Conservation (phyloP, 2,329 filamentous ascomycete species). For the Epichloe elymi region DNA sequence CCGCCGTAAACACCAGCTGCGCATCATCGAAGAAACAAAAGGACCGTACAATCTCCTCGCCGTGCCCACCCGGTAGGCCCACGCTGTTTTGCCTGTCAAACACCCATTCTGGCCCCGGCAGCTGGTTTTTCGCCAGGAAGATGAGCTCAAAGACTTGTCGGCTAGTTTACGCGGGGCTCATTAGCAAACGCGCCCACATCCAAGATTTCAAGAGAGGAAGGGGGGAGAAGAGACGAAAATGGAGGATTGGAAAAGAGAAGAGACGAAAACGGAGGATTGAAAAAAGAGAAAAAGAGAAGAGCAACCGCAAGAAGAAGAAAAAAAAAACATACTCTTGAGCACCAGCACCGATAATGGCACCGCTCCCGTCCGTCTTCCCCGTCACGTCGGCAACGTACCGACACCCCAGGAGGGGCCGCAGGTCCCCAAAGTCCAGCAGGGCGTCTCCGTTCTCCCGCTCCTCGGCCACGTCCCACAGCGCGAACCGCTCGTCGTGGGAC, state of each 20-base stretch:
- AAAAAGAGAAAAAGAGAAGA: neutral
- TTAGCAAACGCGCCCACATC: no score
- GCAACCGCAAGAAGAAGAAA: conserved; percentile 16
- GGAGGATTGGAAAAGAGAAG: neutral
- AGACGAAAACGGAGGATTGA: no score
- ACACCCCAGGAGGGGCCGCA: conserved; percentile 50
- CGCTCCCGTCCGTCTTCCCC: conserved; percentile 42
- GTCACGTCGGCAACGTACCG: conserved; percentile 62
- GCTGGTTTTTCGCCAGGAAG: conserved; percentile 38
- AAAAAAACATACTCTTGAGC: conserved; percentile 46
- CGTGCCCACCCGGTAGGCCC: conserved; percentile 48
- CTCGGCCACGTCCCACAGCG: conserved; percentile 57
- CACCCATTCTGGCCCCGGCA: conserved; percentile 29
- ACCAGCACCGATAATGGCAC: conserved; percentile 51
- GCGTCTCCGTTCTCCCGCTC: conserved; percentile 46
- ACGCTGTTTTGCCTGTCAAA: conserved; percentile 43
- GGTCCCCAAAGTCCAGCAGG: conserved; percentile 50
- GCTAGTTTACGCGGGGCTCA: conserved; percentile 19
- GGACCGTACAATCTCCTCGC: conserved; percentile 48
- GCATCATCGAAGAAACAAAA: conserved; percentile 52
- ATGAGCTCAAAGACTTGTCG: conserved; percentile 46
- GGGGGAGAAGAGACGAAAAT: neutral
- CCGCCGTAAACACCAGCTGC: conserved; percentile 43
- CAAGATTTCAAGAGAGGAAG: no score
- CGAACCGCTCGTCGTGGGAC: conserved; percentile 66